These are phyloP conservation scores for Rhizoctonia solani DNA, from an alignment of 1,284 basidiomycete genomes.

Conservation along the genomic window DNA sequence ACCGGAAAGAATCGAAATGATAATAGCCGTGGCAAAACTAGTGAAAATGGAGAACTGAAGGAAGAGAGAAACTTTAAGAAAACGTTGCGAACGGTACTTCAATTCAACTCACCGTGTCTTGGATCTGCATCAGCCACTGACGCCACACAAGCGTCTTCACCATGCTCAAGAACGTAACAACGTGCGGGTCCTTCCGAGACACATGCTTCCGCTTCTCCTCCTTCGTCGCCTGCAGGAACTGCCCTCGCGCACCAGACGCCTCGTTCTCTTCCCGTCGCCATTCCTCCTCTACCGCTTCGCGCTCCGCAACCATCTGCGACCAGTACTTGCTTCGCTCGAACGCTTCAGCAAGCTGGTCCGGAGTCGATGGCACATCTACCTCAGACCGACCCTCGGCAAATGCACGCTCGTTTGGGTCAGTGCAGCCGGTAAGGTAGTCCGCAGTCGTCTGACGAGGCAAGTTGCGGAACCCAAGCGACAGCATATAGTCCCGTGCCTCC, in stretches of 20 bases:
- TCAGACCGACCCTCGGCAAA: constrained; percentile 72
- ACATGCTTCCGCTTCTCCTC: no score
- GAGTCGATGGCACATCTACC: constrained; percentile 69
- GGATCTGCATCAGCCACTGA: constrained; percentile 73
- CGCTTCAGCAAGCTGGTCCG: constrained; percentile 71
- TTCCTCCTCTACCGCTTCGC: constrained; percentile 55
- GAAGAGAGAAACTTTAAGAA: not conserved
- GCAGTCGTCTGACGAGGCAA: no score
- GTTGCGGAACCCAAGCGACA: no score
- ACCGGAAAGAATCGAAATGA: constrained; percentile 57
- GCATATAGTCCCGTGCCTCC: no score
- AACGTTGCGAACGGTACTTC: not conserved
- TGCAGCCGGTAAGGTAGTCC: no score
- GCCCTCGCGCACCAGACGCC: constrained; percentile 65
- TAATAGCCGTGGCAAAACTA: constrained; percentile 58
- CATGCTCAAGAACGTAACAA: no score
- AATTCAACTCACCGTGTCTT: constrained; percentile 55
- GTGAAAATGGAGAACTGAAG: constrained; percentile 37
- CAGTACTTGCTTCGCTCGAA: constrained; percentile 63
- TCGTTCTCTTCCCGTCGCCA: constrained; percentile 68
- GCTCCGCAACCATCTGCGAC: constrained; percentile 48
- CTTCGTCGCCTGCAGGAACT: constrained; percentile 74
- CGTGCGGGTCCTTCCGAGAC: no score
- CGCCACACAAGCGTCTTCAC: no score
- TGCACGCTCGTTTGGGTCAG: constrained; percentile 50